These are phyloP conservation scores for Heliamphora exappendiculata DNA, from an alignment of 148 eudicot genomes.

Conservation along the genomic window DNA sequence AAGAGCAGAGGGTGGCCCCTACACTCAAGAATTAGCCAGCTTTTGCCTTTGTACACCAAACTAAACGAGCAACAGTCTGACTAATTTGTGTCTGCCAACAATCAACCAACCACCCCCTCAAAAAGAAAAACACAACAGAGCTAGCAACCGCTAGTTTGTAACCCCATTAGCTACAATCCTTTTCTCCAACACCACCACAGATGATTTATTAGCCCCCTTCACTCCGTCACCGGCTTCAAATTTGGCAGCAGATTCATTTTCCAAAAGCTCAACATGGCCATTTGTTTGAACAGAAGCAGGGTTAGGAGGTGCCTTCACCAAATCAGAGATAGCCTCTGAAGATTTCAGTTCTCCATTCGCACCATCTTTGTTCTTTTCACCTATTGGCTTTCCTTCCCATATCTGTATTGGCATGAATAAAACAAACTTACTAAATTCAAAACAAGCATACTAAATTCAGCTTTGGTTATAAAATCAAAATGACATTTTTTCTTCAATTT, in stretches of 20 bases:
- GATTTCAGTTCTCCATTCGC: conserved; percentile 5
- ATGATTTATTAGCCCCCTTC: background rate
- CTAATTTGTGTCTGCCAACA: background rate
- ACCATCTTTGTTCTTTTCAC: too few species aligned
- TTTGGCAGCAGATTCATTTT: background rate
- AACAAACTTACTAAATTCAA: background rate
- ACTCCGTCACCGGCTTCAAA: background rate
- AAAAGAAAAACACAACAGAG: background rate
- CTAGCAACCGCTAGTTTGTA: too few species aligned
- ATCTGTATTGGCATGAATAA: background rate
- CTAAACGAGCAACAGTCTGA: background rate
- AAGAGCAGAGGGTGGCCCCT: background rate
- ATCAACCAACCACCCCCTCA: background rate
- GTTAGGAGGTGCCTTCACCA: background rate
- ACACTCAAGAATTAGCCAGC: background rate
- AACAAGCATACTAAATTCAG: background rate
- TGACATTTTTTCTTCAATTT: too few species aligned
- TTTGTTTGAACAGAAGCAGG: background rate
- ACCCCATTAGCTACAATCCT: background rate
- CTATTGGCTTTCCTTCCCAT: conserved; percentile 1
- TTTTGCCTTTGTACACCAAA: background rate
- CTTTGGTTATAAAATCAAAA: background rate
- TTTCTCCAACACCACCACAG: background rate
- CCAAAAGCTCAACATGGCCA: background rate
- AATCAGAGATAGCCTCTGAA: background rate